phyloP scores from a whole-genome alignment of 23 red algal genomes.

The Cyanidiococcus yangmingshanensis region DNA sequence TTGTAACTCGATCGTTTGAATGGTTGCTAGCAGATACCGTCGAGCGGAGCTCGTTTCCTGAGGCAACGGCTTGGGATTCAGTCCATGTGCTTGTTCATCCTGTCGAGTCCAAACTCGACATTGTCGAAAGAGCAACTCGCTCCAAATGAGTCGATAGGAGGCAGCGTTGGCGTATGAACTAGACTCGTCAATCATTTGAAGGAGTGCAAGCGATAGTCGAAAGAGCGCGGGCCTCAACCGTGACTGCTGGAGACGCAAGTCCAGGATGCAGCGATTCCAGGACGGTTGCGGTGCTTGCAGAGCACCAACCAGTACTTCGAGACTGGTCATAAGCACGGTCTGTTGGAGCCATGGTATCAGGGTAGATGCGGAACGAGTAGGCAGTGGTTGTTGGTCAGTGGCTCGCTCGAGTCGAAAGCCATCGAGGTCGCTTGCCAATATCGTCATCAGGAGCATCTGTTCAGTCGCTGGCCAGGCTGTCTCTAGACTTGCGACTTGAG shows the following conservation, averaged over 20 bases:
- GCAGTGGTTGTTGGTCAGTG: neutral
- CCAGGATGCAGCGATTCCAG: neutral
- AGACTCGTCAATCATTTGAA: neutral
- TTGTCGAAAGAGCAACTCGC: neutral
- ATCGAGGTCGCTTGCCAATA: neutral
- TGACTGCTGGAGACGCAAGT: neutral
- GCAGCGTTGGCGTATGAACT: neutral
- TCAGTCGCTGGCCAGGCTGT: neutral
- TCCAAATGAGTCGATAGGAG: neutral
- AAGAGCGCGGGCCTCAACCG: neutral
- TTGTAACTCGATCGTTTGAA: neutral
- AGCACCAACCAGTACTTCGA: neutral
- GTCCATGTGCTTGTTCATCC: no score
- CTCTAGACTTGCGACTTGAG: neutral
- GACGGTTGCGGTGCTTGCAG: neutral
- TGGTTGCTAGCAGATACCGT: no score
- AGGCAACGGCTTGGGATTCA: no score
- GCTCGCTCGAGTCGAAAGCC: neutral
- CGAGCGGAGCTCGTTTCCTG: no score
- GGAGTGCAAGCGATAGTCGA: neutral
- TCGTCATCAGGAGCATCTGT: neutral
- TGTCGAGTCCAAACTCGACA: no score
- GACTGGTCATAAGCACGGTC: neutral
- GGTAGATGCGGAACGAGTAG: neutral
- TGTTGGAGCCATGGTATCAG: neutral